Evolutionary conservation across 2,329 filamentous ascomycete species (phyloP).

Genomic region (Stachybotrys elegans): DNA sequence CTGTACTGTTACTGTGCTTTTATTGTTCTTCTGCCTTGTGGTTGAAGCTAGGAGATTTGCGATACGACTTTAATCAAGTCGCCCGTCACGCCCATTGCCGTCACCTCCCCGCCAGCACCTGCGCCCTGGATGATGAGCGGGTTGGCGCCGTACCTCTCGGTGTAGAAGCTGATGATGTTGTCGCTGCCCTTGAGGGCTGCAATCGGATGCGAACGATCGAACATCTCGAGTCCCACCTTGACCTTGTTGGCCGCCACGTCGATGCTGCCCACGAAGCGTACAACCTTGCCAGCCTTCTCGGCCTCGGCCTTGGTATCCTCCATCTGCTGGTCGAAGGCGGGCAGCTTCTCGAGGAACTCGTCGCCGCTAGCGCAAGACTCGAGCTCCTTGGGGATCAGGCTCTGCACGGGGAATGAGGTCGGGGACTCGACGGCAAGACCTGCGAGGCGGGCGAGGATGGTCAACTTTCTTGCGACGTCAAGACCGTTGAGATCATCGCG

Average conservation of each 20-base stretch:
- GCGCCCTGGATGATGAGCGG: slow-evolving; percentile 93
- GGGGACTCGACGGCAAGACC: slow-evolving; percentile 79
- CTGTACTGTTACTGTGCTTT: slow-evolving; percentile 7
- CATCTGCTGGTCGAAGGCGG: slow-evolving; percentile 85
- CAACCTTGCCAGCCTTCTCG: slow-evolving; percentile 81
- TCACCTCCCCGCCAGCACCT: slow-evolving; percentile 90
- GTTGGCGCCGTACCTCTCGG: slow-evolving; percentile 85
- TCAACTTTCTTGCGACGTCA: slow-evolving; percentile 92
- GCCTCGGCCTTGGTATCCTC: slow-evolving; percentile 81
- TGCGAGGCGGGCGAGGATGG: slow-evolving; percentile 82
- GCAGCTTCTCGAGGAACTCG: slow-evolving; percentile 78
- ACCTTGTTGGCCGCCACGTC: slow-evolving; percentile 76
- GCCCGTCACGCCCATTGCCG: slow-evolving; percentile 94
- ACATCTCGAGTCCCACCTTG: slow-evolving; percentile 88
- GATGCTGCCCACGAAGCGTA: slow-evolving; percentile 90
- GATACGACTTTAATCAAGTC: slow-evolving; percentile 87
- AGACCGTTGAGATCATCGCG: slow-evolving; percentile 82
- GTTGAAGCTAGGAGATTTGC: slow-evolving; percentile 48
- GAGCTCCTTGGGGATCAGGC: slow-evolving; percentile 82
- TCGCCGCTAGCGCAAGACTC: slow-evolving; percentile 72
- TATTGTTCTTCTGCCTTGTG: slow-evolving; percentile 12
- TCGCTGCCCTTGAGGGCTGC: slow-evolving; percentile 94
- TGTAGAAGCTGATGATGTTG: slow-evolving; percentile 99
- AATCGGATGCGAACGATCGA: slow-evolving; percentile 84
- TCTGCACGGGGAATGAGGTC: slow-evolving; percentile 88